Evolutionary conservation across 495 filamentous ascomycete species (phyloP), one percentile per base, ranked within the genome.

Genomic region (Wilcoxina mikolae): DNA sequence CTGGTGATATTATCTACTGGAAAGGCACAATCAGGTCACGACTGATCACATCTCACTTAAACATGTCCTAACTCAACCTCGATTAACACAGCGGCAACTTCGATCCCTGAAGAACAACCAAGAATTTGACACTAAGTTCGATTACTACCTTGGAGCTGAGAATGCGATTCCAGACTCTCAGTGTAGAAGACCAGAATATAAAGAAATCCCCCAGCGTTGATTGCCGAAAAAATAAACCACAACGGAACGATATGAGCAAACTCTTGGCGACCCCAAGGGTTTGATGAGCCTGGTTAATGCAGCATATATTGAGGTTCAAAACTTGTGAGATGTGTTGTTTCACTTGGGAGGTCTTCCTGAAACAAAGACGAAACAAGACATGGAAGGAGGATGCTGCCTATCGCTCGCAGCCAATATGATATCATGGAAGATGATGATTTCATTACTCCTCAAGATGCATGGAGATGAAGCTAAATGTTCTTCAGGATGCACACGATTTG

Each of bases 401-500:
- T n/a, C n/a, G n/a, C 31, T 35, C 31, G 31, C 15, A 15, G 31
- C 31, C 31, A 15, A 15, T 15, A 35, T 35, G 5, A 35, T 35
- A 5, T 7, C 31, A 7, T 35, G n/a, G n/a, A n/a, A 35, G 31
- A 35, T 2, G 29, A 17, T 42, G 26, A 28, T 0, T 28, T 31
- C 2, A 42, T 35, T 0, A 52, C 29, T 4, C 1, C 3, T 38
- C 26, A 15, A 17, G 18, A 1, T 10, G 22, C 0, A 22, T 49
- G 3, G 42, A 45, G 5, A 9, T 45, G 7, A 23, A 23, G 22
- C 4, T 27, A 0, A 0, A n/a, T 2, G 7, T 56, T 3, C 1
- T 56, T 12, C 0, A 15, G 9, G 53, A 56, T 23, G 44, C 43
- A 0, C 46, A 56, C 23, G 53, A 56, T 39, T n/a, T 44, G 7